Conservation (phyloP, 306 rosid genomes). For the Quercus alba region DNA sequence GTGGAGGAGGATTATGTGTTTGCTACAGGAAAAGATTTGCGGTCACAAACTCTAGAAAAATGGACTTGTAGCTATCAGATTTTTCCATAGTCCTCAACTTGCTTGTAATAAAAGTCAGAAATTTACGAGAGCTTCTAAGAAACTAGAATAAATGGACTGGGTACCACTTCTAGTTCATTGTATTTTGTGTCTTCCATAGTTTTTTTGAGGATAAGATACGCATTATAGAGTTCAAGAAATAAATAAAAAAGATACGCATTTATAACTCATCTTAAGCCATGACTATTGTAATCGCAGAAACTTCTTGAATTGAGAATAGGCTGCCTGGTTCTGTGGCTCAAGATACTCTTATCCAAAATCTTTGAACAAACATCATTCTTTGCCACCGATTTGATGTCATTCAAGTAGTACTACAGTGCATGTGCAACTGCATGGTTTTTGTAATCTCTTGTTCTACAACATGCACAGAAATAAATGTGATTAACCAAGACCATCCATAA, state of each 20-base stretch:
- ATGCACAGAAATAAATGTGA: too few relatives aligned
- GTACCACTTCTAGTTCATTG: background rate
- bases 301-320: background rate
- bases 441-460: too few relatives aligned
- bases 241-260: background rate
- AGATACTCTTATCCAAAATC: background rate
- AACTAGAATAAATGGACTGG: background rate
- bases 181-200: background rate
- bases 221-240: background rate
- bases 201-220: background rate
- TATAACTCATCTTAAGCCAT: background rate
- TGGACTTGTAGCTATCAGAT: background rate
- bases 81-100: background rate
- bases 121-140: background rate
- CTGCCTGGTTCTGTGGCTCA: background rate
- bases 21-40: background rate
- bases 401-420: background rate
- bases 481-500: too few relatives aligned
- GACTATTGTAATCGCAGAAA: background rate
- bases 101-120: background rate
- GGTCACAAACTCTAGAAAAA: background rate
- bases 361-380: background rate
- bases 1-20: background rate
- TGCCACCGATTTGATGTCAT: background rate
- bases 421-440: too few relatives aligned